Evolutionary conservation across 768 basidiomycete genomes (phyloP), one percentile per base, ranked within the genome.

Genomic region (Mrakia blollopis): DNA sequence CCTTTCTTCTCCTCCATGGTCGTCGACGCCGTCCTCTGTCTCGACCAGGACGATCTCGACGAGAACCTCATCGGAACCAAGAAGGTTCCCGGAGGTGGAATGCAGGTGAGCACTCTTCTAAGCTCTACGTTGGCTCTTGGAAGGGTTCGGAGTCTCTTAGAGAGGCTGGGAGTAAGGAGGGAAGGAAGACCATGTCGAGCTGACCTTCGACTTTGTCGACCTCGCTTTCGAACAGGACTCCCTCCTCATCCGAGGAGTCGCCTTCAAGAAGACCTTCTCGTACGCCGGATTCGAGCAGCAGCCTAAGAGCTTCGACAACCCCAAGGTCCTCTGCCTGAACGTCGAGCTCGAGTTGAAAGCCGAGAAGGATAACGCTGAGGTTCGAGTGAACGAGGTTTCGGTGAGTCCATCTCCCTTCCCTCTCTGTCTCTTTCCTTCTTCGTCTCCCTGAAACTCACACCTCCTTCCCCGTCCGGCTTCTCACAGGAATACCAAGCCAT

Each of bases 1-100:
- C 97, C 96, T 0, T 98, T 98, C 86, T 99, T 99, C 87, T 92
- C 95, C 16, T 89, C 91, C 79, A 98, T 99, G 95, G 97, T 97
- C 70, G 97, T 99, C 67, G 94, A 98, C 81, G 95, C 97, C 52
- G 94, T 99, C 69, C 89, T 90, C 79, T 93, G 89, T 74, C 87
- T 98, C 47, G 95, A 98, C 85, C 94, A 92, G 81, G 88, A 91
- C 62, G 94, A 97, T 80, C 88, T 98, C 70, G 94, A 99, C 83
- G 95, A 98, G 82, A 92, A 91, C 14, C 88, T 98, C 79, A 98
- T 99, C 79, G 96, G 96, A 18, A 79, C 80, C 74, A 98, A 98
- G 86, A 97, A 98, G 86, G 92, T 98, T 68, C 89, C 97, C 32
- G 97, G 97, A 72, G 97, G 97, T 65, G 97, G 92, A 77, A 92